Percentiles rank a stretch among this genome's conserved stretches.
Conservation (phyloP, 495 filamentous ascomycete species). For the Clohesyomyces aquaticus region DNA sequence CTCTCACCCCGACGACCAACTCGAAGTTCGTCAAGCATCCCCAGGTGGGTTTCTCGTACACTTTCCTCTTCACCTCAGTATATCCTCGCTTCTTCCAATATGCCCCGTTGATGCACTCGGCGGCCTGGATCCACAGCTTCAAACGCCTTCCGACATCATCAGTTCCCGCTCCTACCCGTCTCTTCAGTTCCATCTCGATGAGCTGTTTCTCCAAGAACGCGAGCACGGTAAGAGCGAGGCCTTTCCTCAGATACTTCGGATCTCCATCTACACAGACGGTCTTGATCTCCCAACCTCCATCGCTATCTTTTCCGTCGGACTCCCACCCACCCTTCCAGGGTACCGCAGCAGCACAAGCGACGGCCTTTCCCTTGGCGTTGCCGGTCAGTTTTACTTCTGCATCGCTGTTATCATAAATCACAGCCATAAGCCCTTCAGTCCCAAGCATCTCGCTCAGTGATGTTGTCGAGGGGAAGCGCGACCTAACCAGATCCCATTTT, state of each 20-base stretch:
- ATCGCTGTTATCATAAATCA: too few species aligned
- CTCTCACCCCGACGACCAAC: neutral
- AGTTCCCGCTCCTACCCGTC: too few species aligned
- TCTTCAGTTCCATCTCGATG: neutral
- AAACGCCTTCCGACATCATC: neutral
- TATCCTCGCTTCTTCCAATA: slow-evolving; percentile 4
- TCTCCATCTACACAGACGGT: neutral
- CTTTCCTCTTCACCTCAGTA: neutral
- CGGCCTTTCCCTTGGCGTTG: neutral
- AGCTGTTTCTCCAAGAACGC: neutral
- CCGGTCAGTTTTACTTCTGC: too few species aligned
- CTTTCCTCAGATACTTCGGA: neutral
- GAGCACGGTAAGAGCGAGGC: neutral
- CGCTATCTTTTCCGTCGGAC: neutral
- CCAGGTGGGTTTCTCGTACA: neutral
- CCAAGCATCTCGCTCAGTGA: too few species aligned
- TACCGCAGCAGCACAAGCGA: slow-evolving; percentile 1
- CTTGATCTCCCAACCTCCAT: neutral
- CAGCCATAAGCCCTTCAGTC: too few species aligned
- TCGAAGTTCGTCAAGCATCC: neutral
- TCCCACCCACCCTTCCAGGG: neutral
- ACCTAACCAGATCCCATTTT: neutral
- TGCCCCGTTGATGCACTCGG: neutral
- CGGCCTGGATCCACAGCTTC: slow-evolving; percentile 1
- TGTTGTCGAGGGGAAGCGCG: too few species aligned